Evolutionary conservation across 345 rosid genomes (phyloP).

Genomic region (Clausena lansium): DNA sequence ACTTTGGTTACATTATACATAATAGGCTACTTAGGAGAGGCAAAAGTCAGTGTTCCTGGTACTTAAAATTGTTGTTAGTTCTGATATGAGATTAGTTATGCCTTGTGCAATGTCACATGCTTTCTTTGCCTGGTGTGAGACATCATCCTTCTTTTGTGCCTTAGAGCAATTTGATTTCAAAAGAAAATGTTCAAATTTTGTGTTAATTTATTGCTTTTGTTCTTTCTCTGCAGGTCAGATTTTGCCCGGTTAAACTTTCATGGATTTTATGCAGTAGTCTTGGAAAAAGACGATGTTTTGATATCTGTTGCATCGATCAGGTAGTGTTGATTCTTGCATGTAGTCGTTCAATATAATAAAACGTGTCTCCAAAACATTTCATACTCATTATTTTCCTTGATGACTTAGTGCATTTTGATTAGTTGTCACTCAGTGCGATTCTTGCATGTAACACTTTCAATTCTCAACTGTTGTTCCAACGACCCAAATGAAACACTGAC

Average conservation of each 20-base stretch:
- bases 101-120: background rate
- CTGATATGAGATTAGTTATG: background rate
- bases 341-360: background rate
- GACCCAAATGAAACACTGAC: background rate
- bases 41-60: background rate
- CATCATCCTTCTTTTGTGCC: background rate
- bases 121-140: background rate
- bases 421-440: background rate
- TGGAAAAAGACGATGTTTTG: conserved; percentile 85
- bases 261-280: conserved; percentile 77
- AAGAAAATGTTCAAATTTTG: background rate
- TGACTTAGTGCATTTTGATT: background rate
- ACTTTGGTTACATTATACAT: background rate
- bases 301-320: conserved; percentile 87
- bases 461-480: background rate
- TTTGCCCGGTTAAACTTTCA: conserved; percentile 77
- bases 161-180: background rate
- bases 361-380: background rate
- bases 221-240: conserved; percentile 59
- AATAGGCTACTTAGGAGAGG: background rate
- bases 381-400: background rate
- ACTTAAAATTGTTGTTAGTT: background rate
- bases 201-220: background rate
- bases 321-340: conserved; percentile 31
- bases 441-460: background rate